Base-by-base conservation (phyloP, 805 yeast genomes). In the Tetrapisispora taiwanensis region DNA sequence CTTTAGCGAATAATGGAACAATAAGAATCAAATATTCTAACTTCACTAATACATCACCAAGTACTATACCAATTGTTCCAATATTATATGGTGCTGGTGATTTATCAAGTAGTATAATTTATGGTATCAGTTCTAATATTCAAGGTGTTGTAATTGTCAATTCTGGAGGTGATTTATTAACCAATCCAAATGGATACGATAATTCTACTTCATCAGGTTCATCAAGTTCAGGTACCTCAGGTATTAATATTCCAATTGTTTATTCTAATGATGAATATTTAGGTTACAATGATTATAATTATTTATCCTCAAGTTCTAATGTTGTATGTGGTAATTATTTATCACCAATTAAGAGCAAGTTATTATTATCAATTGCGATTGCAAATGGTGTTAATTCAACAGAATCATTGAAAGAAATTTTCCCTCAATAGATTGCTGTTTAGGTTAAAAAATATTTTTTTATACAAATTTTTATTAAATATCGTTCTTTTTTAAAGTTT, bases 321-420 rank as follows among this genome's bases (percentile, higher is more conserved):
- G 50, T 56, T 15, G 61, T 63, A 33, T 30, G 38, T 0, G 51
- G 51, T 17, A 54, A 59, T 13, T 53, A 51, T 45, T 45, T 61
- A 42, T 47, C 62, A 14, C 65, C 67, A 39, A 41, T 52, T 19
- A 56, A 62, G 50, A 60, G 65, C 8, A 62, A 60, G 41, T 44
- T 62, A n/a, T 45, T 62, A 36, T 46, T 59, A 19, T 43, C 59
- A 6, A 48, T 62, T 40, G 65, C 65, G 8, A 45, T 57, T 2
- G 51, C 52, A 28, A 60, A 61, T 45, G 52, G 52, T 26, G 61
- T 56, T 15, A 51, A 44, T 14, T 19, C 38, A 18, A 38, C 52
- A 3, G 30, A 41, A 5, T 36, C 41, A n/a, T 33, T 52, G 20
- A 43, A 38, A n/a, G 20, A 30, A 18, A 17, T 52, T 1, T 50